Conservation (phyloP, 805 yeast species). For the Candida rishiriensis region DNA sequence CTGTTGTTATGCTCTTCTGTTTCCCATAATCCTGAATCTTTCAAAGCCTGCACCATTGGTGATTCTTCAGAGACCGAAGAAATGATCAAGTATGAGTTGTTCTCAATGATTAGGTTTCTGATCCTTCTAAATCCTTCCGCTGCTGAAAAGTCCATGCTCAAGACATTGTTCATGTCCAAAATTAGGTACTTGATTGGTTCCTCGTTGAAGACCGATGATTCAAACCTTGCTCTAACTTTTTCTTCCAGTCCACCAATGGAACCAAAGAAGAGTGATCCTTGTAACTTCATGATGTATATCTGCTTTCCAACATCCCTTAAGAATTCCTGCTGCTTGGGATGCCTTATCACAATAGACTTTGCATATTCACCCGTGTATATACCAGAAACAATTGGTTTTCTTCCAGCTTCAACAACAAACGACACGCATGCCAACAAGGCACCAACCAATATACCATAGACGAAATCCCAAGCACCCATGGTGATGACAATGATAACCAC, state of each 20-base stretch:
- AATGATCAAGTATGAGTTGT: conserved; percentile 65
- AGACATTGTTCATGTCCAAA: conserved; percentile 79
- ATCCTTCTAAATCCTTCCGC: conserved; percentile 93
- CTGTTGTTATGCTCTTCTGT: conserved; percentile 38
- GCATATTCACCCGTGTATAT: conserved; percentile 85
- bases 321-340: conserved; percentile 83
- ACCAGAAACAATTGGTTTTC: conserved; percentile 75
- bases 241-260: conserved; percentile 90
- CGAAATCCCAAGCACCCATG: conserved; percentile 96
- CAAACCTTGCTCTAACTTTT: conserved; percentile 62
- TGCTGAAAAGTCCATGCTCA: conserved; percentile 85
- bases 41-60: conserved; percentile 62
- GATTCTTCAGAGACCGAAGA: conserved; percentile 72
- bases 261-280: conserved; percentile 91
- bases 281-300: conserved; percentile 78
- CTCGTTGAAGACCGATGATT: conserved; percentile 41
- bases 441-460: conserved; percentile 86
- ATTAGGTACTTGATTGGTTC: conserved; percentile 76
- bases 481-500: conserved; percentile 81
- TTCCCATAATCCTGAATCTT: conserved; percentile 79
- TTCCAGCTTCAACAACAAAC: conserved; percentile 91
- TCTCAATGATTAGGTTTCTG: conserved; percentile 68
- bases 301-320: conserved; percentile 84
- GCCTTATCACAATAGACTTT: conserved; percentile 87
- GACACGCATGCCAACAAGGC: conserved; percentile 87